Evolutionary conservation across 2,329 filamentous ascomycete species (phyloP).

Genomic region (Ophiostoma triangulosporum): DNA sequence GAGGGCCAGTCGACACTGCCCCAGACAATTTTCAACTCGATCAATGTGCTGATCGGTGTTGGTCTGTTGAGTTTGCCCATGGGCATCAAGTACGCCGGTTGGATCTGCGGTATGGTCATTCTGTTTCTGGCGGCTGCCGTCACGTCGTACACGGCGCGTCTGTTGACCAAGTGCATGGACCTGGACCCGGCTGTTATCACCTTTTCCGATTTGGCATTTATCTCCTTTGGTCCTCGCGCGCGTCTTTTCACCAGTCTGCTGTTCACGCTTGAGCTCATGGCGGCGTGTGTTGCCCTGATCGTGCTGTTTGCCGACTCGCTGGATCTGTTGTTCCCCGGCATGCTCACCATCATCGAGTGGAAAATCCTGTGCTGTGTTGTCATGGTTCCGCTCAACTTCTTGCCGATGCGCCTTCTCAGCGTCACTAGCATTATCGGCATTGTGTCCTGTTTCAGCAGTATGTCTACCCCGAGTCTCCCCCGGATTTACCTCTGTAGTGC

Average conservation of each 20-base stretch:
- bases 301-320: slow-evolving; percentile 91
- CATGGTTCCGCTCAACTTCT: slow-evolving; percentile 69
- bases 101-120: slow-evolving; percentile 68
- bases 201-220: slow-evolving; percentile 84
- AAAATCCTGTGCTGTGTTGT: slow-evolving; percentile 72
- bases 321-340: slow-evolving; percentile 58
- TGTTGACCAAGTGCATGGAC: slow-evolving; percentile 80
- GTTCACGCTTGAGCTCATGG: slow-evolving; percentile 77
- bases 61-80: slow-evolving; percentile 80
- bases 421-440: slow-evolving; percentile 93
- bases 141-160: slow-evolving; percentile 73
- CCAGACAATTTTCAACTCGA: slow-evolving; percentile 93
- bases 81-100: slow-evolving; percentile 75
- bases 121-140: slow-evolving; percentile 59
- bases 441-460: slow-evolving; percentile 74
- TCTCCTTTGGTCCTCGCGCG: slow-evolving; percentile 74
- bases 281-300: slow-evolving; percentile 76
- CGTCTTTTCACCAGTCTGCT: slow-evolving; percentile 71
- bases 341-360: slow-evolving; percentile 56
- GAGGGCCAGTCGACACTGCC: slow-evolving; percentile 91
- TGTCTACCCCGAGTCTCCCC: slow-evolving; percentile 25
- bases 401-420: slow-evolving; percentile 71
- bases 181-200: slow-evolving; percentile 76
- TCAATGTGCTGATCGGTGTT: slow-evolving; percentile 83
- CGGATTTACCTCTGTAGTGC: background rate